Evolutionary conservation across 148 eudicot species (phyloP).

Genomic region (Beta vulgaris): DNA sequence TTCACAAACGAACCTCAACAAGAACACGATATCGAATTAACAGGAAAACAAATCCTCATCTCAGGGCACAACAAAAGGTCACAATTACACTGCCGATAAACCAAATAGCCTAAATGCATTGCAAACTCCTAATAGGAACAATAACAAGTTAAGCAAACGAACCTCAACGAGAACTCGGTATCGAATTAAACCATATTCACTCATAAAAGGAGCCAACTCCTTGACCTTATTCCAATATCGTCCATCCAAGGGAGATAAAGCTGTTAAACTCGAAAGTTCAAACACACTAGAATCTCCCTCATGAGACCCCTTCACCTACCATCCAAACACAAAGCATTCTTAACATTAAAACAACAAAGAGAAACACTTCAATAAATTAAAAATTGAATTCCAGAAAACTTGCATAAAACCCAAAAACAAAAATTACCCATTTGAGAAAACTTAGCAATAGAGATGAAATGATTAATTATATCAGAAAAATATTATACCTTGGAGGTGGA

Average conservation of each 20-base stretch:
- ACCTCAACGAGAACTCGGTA: conserved; percentile 86
- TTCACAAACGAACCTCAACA: conserved; percentile 58
- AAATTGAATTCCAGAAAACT: not conserved
- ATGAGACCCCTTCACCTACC: conserved; percentile 46
- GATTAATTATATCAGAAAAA: not conserved
- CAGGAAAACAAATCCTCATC: not conserved
- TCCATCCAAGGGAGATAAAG: conserved; percentile 83
- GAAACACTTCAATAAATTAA: not conserved
- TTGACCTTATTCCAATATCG: conserved; percentile 75
- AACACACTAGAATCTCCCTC: conserved; percentile 33
- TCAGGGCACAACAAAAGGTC: not conserved
- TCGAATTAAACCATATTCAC: conserved; percentile 78
- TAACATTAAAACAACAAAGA: not conserved
- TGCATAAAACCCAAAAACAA: not conserved
- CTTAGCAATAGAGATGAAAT: not conserved
- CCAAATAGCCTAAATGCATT: not conserved
- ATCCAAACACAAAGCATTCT: not conserved
- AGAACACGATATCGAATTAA: conserved; percentile 67
- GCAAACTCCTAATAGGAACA: not conserved
- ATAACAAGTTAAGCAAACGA: not conserved
- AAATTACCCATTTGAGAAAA: not conserved
- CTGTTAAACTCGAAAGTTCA: conserved; percentile 66
- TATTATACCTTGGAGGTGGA: conserved; percentile 27
- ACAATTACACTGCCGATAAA: conserved; percentile 1
- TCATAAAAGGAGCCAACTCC: conserved; percentile 79